Evolutionary conservation across 2,329 filamentous ascomycete genomes (phyloP).

Genomic region (Penicillium sp.): DNA sequence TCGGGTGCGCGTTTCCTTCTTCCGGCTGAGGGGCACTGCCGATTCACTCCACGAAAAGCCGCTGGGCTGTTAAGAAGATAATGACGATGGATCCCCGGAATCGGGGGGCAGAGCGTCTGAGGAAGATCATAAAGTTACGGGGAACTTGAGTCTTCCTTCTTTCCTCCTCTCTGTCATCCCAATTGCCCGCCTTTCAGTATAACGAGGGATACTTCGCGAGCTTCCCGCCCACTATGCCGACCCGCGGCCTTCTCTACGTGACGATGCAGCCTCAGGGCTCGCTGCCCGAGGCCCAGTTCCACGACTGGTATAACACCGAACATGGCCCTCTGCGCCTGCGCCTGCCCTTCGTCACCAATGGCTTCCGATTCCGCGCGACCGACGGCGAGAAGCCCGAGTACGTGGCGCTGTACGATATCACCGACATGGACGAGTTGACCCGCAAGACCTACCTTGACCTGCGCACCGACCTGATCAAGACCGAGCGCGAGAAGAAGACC

Average conservation of each 20-base stretch:
- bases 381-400: constrained; percentile 67
- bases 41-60: background rate
- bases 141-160: background rate
- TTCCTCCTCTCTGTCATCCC: background rate
- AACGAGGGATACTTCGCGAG: background rate
- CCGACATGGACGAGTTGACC: constrained; percentile 69
- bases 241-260: constrained; percentile 75
- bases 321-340: constrained; percentile 81
- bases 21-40: constrained; percentile 24
- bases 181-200: background rate
- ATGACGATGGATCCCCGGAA: constrained; percentile 1
- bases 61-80: background rate
- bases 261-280: constrained; percentile 77
- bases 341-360: constrained; percentile 72
- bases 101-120: background rate
- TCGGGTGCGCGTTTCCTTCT: constrained; percentile 29
- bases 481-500: constrained; percentile 60
- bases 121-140: background rate
- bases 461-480: constrained; percentile 53
- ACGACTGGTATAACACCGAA: constrained; percentile 95
- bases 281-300: constrained; percentile 70
- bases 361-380: constrained; percentile 73
- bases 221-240: constrained; percentile 33
- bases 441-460: constrained; percentile 64
- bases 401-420: constrained; percentile 81